Evolutionary conservation across 2,329 filamentous ascomycete genomes (phyloP).

Genomic region (Tolypocladium sp.): DNA sequence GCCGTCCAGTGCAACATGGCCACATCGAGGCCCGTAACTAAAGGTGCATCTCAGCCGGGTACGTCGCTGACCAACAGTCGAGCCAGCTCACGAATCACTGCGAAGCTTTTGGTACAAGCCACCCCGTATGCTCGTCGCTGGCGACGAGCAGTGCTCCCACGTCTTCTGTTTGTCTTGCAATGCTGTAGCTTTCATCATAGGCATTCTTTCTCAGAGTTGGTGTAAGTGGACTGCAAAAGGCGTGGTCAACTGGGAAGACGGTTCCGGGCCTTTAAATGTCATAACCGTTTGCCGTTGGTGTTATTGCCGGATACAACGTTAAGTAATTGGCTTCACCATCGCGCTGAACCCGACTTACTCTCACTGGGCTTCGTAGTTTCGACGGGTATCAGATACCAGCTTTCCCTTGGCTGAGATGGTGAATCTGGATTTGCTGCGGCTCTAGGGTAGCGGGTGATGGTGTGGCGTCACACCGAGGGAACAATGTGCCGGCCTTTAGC

Average conservation of each 20-base stretch:
- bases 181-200: conserved; percentile 30
- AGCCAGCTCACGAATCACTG: neutral
- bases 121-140: conserved; percentile 17
- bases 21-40: too few relatives aligned
- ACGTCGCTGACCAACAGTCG: neutral
- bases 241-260: too few relatives aligned
- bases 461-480: neutral
- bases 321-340: too few relatives aligned
- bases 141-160: conserved; percentile 57
- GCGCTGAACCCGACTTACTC: too few relatives aligned
- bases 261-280: too few relatives aligned
- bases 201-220: conserved; percentile 1
- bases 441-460: too few relatives aligned
- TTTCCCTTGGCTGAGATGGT: neutral
- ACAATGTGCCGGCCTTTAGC: neutral
- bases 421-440: neutral
- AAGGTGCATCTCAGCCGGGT: too few relatives aligned
- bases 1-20: too few relatives aligned
- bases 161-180: conserved; percentile 30
- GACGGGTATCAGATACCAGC: neutral
- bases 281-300: too few relatives aligned
- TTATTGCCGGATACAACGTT: too few relatives aligned
- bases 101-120: conserved; percentile 12
- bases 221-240: neutral
- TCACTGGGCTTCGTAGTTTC: neutral